Evolutionary conservation across 208 protist genomes (phyloP).

Genomic region (Phytomonas francai): DNA sequence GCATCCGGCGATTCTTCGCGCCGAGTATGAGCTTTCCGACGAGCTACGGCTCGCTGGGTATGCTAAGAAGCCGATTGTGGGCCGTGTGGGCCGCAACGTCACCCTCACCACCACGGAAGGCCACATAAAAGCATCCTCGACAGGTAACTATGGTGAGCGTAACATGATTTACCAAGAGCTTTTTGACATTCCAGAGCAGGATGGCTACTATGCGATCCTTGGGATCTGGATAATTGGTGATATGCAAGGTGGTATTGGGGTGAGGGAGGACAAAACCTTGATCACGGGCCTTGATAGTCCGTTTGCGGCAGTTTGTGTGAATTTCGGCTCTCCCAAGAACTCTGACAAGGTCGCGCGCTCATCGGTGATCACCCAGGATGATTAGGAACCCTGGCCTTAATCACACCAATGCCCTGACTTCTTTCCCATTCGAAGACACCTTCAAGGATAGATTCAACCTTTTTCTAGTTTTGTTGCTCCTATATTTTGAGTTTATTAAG

Average conservation of each 20-base stretch:
- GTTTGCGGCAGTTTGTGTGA: conserved; percentile 67
- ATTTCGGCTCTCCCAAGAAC: background rate
- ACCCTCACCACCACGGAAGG: conserved; percentile 56
- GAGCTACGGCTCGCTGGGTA: conserved; percentile 54
- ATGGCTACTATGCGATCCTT: conserved; percentile 85
- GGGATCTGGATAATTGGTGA: conserved; percentile 86
- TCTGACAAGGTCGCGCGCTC: background rate
- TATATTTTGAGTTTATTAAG: background rate
- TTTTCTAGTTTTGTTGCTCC: background rate
- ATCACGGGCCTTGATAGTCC: conserved; percentile 82
- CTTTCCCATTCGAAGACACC: background rate
- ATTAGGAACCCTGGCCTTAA: background rate
- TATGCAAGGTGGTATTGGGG: conserved; percentile 62
- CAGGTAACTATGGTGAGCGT: conserved; percentile 72
- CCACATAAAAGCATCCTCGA: conserved; percentile 45
- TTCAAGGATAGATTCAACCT: background rate
- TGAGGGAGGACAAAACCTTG: conserved; percentile 79
- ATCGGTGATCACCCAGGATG: background rate
- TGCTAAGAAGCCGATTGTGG: conserved; percentile 84
- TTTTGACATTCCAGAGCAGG: conserved; percentile 51
- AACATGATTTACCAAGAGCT: conserved; percentile 86
- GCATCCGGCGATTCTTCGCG: conserved; percentile 58
- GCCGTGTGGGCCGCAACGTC: conserved; percentile 80
- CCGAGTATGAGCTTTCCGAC: conserved; percentile 62
- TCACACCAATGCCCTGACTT: background rate